Base-by-base conservation (phyloP, 2,329 filamentous ascomycete species). In the Penicillium sp. region DNA sequence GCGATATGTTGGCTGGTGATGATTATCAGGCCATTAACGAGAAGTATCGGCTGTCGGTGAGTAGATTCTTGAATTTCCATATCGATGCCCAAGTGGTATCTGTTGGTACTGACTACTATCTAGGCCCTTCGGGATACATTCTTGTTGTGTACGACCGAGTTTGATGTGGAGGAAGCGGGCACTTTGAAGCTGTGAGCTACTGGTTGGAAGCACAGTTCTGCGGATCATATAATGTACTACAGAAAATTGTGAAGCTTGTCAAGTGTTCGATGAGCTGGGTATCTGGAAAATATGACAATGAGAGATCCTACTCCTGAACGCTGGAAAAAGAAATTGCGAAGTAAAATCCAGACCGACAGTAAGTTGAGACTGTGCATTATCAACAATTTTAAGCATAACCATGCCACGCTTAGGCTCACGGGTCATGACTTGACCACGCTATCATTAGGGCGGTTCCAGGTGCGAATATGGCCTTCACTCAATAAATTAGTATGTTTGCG, bases 401-500 rank as follows among this genome's bases (percentile, higher is more conserved):
- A 33, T 25, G 9, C 44, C n/a, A 22, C 6, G 4, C 23, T 51
- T 20, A 55, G 9, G 51, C 27, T 3, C 47, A 26, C 12, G 47
- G 29, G 49, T 73, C 75, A 53, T 48, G 49, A 33, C 37, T 57
- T 58, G 35, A 63, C 37, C 26, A 72, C 69, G 50, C 66, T 70
- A 67, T 80, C 77, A 51, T 70, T 73, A 11, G 88, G 89, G 58
- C 89, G 82, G 62, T 85, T 82, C 88, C 88, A 92, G 29, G 88
- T 90, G 57, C 85, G 83, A 60, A 92, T 83, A 71, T 92, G 89
- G 35, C 89, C 88, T 90, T 70, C 60, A 26, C 52, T 48, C 60
- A 49, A 60, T 46, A 56, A 11, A 35, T 66, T 49, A 60, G 57
- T 41, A 55, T 27, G 44, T 37, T 48, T 47, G 53, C 27, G 42